Evolutionary conservation across 352 stramenopile species (phyloP), one percentile per base, ranked within the genome.

Genomic region (Plasmopara viticola): DNA sequence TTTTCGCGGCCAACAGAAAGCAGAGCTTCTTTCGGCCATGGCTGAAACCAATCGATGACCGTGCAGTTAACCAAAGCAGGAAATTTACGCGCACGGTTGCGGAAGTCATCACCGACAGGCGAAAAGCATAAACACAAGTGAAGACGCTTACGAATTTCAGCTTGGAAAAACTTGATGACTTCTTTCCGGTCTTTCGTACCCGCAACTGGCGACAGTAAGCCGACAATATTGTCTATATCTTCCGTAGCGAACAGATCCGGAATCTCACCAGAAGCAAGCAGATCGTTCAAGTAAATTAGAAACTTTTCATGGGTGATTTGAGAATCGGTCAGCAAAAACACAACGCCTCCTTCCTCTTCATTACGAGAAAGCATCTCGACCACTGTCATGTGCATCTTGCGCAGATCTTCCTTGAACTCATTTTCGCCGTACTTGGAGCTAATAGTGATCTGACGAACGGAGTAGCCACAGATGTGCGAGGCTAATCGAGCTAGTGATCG

Each of bases 251-350:
- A 98, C 12, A 98, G 68, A 53, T 98, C 94, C 0, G 91, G 89
- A 34, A 98, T 95, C 51, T 97, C 94, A 15, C 93, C 94, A 0
- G 78, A 95, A 0, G 93, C 92, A 7, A 98, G 66, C 25, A 98
- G 63, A 74, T 98, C 93, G 64, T 98, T 98, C 33, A 98, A 64
- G 56, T 96, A 97, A 47, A 98, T 96, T 13, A 98, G 68, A 66
- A 98, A 98, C 35, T 96, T 89, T 58, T 98, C 93, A 68, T 98
- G 98, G 9, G 90, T 97, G 62, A 98, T 98, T 62, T 98, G 90
- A 4, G 80, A 95, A 58, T 98, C 94, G 0, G 89, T 97, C 8
- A 98, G 70, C 60, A 98, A 86, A 58, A 98, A 98, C 40, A 97
- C 89, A 31, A 98, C 71, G 4, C 87, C 90, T 33, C 78, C 78